Base-by-base conservation (phyloP, 345 rosid genomes). In the Conringia planisiliqua region DNA sequence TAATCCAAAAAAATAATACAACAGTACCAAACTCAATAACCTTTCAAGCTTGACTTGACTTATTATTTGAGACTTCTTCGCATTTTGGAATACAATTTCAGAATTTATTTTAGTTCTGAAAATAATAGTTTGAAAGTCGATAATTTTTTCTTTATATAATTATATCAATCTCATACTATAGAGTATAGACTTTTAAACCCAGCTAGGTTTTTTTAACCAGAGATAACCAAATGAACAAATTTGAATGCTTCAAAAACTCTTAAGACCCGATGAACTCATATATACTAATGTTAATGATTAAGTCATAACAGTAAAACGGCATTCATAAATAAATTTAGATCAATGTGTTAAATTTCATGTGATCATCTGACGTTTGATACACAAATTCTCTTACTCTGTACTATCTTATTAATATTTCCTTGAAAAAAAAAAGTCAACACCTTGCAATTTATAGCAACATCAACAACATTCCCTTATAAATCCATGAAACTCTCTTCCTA, bases 301-400 rank as follows among this genome's bases (percentile, higher is more conserved):
- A 7, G 1, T 27, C 30, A 0, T 16, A 12, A 38, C 24, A 40
- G 5, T 18, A 8, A 62, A 40, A 27, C 8, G 12, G 24, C 6
- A 48, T 35, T 8, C 22, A 63, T 27, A 2, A 0, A 20, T n/a
- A 40, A 54, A 33, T 3, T 30, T 6, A 38, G 16, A 11, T 26
- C 7, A 55, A 3, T 42, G 7, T 48, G 14, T 42, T 42, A 7
- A 46, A 17, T 8, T 26, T 66, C 67, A 58, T 36, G 52, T 66
- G 67, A 66, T 17, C 35, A 46, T 66, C 66, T 66, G 61, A 59
- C 67, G 66, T 66, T 56, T 55, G n/a, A 65, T 11, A 55, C 64
- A 54, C 29, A 65, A 20, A 55, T 73, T 16, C 57, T 20, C 11
- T 72, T 12, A 13, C 33, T 24, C 4, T 32, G 55, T 64, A 73